Base-by-base conservation (phyloP, 192 early-diverging fungal species). In the Coemansia sp. region DNA sequence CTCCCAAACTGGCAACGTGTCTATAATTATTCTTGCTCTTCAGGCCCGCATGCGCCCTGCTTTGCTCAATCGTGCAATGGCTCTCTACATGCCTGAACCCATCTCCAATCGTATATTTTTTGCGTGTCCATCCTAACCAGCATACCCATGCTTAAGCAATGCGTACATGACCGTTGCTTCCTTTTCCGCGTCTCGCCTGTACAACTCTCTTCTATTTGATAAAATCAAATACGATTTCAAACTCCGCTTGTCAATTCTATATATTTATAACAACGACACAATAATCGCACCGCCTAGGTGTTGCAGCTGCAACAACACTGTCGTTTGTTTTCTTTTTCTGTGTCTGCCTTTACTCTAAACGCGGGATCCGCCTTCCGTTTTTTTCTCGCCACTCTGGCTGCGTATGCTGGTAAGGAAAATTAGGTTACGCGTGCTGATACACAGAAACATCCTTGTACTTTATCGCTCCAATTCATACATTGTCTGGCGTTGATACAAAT, bases 11-110 rank as follows among this genome's bases (percentile, higher is more conserved):
- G 23, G 24, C 10, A 24, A 27, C 23, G 47, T n/a, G 18, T 3
- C 34, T 37, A 9, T 37, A 37, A 37, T 37, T 10, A 37, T 37
- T 10, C 34, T 37, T 37, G 34, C 34, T 37, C 34, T 37, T 10
- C 34, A 37, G 34, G 51, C 51, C 51, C 51, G 51, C 51, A 53
- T 53, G 33, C 34, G 23, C 34, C 51, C 51, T 53, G 51, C 51
- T 25, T 53, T 49, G 47, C 47, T 49, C 47, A 30, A 49, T 49
- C 47, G 17, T 49, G 12, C 30, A 49, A 49, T 37, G 34, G 34
- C 34, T 10, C 34, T 37, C 34, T 37, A 37, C 47, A 49, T 49
- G 23, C 25, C 24, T 14, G 13, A 15, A 14, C 15, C 24, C 25
- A 49, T 48, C 21, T 23, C 46, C 23, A 19, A 48, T 23, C n/a